A percentile compares a stretch with the other conserved stretches of the same genome.
phyloP scores from a whole-genome alignment of 495 filamentous ascomycete genomes.

The Podospora pseudopauciseta region DNA sequence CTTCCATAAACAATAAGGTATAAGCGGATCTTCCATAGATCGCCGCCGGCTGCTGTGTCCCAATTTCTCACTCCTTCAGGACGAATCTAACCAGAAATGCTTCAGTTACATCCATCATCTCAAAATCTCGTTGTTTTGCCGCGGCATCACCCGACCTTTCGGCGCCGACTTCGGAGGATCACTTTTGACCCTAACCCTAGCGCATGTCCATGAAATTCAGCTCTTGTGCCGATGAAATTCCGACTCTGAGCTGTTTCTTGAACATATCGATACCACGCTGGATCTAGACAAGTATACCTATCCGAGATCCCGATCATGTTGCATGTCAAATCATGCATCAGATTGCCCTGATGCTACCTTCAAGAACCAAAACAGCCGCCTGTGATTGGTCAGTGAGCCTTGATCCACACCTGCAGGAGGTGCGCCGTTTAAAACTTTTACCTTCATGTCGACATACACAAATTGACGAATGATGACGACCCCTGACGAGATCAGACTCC shows the following conservation, averaged over 20 bases:
- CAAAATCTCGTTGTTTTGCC: neutral
- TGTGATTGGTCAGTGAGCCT: neutral
- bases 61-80: too few relatives aligned
- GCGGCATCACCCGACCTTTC: neutral
- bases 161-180: neutral
- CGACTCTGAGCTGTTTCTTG: too few relatives aligned
- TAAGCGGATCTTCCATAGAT: too few relatives aligned
- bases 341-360: neutral
- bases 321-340: neutral
- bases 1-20: too few relatives aligned
- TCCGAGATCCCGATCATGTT: neutral
- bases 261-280: too few relatives aligned
- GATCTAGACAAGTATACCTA: too few relatives aligned
- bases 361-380: neutral
- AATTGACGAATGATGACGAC: constrained; percentile 3
- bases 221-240: too few relatives aligned
- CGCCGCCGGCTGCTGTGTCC: too few relatives aligned
- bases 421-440: constrained; percentile 3
- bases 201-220: too few relatives aligned
- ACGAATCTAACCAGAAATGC: too few relatives aligned
- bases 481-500: neutral
- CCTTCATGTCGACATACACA: neutral
- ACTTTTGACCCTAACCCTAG: neutral
- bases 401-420: neutral
- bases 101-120: neutral